A percentile compares a stretch with the other conserved stretches of the same genome.
Conservation (phyloP, 1,139 yeast species). For the Hyphopichia pseudoburtonii region DNA sequence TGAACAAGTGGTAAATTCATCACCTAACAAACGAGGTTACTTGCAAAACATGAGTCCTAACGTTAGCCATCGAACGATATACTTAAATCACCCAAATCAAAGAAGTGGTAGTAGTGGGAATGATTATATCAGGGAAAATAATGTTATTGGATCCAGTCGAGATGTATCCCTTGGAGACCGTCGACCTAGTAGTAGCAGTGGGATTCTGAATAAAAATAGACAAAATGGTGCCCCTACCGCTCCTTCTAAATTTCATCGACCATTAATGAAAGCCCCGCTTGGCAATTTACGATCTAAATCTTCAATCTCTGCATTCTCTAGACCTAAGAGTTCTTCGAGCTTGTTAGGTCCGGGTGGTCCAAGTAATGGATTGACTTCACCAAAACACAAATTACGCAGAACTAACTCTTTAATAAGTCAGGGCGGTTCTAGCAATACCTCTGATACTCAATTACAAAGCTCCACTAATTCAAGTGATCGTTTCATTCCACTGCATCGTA, state of each 20-base stretch:
- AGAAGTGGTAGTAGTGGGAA: neutral
- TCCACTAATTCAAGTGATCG: constrained; percentile 33
- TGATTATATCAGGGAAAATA: neutral
- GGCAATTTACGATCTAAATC: constrained; percentile 22
- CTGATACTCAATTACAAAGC: constrained; percentile 22
- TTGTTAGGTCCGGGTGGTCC: no score
- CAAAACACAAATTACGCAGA: constrained; percentile 30
- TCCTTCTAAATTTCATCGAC: constrained; percentile 14
- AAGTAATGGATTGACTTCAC: constrained; percentile 14
- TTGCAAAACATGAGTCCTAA: constrained; percentile 46
- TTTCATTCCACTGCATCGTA: constrained; percentile 48
- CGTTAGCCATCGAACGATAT: constrained; percentile 31
- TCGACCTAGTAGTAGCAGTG: no score
- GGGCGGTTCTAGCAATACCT: constrained; percentile 22
- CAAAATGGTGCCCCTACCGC: constrained; percentile 13
- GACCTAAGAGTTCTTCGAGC: constrained; percentile 6
- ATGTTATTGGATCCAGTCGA: no score
- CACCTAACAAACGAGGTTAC: constrained; percentile 33
- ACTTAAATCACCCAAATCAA: constrained; percentile 7
- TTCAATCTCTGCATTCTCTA: constrained; percentile 12
- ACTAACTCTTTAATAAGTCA: constrained; percentile 34
- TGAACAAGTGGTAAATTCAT: constrained; percentile 6
- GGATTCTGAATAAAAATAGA: no score
- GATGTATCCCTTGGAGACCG: no score
- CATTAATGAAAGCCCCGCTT: constrained; percentile 18